phyloP scores from a whole-genome alignment of 1,139 yeast species.

The Kluyveromyces sp. region DNA sequence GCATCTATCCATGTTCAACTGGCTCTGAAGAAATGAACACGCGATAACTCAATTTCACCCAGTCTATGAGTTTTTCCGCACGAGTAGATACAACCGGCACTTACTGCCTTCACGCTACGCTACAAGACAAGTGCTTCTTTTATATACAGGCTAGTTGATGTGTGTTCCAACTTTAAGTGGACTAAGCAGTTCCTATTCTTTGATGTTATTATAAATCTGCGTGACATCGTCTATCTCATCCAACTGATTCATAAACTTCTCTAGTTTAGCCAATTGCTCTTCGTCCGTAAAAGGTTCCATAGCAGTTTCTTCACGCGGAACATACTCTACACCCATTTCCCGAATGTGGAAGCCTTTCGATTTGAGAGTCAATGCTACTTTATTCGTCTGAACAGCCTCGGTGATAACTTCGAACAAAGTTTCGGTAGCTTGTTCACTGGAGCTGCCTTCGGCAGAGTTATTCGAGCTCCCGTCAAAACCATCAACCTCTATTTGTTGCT shows the following conservation, averaged over 20 bases:
- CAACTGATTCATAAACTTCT: constrained; percentile 52
- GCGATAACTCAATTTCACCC: no score
- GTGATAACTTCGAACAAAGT: constrained; percentile 39
- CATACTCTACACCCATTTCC: constrained; percentile 64
- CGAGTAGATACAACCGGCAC: no score
- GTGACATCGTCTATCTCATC: constrained; percentile 79
- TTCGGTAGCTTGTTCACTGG: constrained; percentile 13
- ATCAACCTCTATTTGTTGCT: constrained; percentile 31
- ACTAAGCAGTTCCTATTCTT: constrained; percentile 9
- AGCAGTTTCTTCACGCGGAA: constrained; percentile 53
- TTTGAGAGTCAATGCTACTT: constrained; percentile 53
- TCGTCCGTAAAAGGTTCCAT: constrained; percentile 48
- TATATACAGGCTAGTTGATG: not conserved
- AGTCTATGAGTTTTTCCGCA: no score
- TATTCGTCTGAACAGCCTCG: constrained; percentile 55
- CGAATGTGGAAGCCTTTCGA: constrained; percentile 50
- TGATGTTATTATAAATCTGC: constrained; percentile 55
- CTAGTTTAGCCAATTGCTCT: constrained; percentile 45
- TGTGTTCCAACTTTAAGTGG: not conserved
- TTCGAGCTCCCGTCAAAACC: constrained; percentile 40
- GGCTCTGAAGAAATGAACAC: no score
- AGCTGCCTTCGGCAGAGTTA: constrained; percentile 30
- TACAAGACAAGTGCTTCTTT: no score
- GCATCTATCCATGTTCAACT: no score
- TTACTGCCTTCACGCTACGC: no score